Conservation (phyloP, 176 grass and related monocot genomes). For the Oryza glaberrima region DNA sequence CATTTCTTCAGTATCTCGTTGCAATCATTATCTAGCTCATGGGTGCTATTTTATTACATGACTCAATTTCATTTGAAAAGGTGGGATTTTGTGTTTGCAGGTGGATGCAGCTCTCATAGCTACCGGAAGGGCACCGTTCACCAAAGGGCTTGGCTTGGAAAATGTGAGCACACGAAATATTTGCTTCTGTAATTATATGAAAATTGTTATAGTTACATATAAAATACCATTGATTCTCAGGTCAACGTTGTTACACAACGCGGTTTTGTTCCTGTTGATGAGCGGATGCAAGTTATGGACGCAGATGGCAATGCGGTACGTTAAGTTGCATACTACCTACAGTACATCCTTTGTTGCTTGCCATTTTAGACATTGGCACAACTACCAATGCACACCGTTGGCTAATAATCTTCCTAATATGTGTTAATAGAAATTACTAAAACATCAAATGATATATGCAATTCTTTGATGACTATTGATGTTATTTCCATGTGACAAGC, state of each 20-base stretch:
- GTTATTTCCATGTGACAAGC: neutral
- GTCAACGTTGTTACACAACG: slow-evolving; percentile 66
- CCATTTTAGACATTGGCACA: neutral
- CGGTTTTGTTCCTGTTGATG: slow-evolving; percentile 70
- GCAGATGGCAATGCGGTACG: slow-evolving; percentile 57
- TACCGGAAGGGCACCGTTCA: slow-evolving; percentile 73
- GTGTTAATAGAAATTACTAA: neutral
- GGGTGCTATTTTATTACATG: slow-evolving; percentile 1
- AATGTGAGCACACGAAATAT: slow-evolving; percentile 40
- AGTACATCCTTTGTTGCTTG: neutral
- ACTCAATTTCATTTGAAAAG: slow-evolving; percentile 7
- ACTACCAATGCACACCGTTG: neutral
- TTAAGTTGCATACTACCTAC: neutral
- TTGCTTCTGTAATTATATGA: neutral
- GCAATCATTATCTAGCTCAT: neutral
- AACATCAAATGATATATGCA: neutral
- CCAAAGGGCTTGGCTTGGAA: slow-evolving; percentile 86
- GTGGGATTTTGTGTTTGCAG: slow-evolving; percentile 20
- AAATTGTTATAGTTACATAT: neutral
- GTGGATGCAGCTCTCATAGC: slow-evolving; percentile 79
- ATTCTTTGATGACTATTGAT: neutral
- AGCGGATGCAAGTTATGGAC: slow-evolving; percentile 68
- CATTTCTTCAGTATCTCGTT: neutral
- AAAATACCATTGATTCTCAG: slow-evolving; percentile 41
- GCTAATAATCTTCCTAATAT: neutral